Conservation (phyloP, 2,329 filamentous ascomycete species). For the Grosmannia clavigera region DNA sequence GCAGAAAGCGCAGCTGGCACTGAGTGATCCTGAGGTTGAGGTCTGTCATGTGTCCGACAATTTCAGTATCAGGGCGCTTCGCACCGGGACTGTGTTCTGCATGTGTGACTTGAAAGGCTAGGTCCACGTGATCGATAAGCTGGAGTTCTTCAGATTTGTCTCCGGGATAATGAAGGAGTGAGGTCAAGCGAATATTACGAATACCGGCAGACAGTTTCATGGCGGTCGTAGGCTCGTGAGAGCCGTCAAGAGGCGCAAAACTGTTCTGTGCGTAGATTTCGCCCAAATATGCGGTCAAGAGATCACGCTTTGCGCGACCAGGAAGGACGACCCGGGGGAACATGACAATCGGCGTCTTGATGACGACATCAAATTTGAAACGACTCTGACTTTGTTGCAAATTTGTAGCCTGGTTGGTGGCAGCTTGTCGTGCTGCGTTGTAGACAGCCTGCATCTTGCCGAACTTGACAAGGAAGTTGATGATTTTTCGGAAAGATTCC, state of each 20-base stretch:
- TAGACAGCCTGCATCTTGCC: slow-evolving; percentile 99
- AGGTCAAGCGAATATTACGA: slow-evolving; percentile 81
- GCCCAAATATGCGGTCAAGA: slow-evolving; percentile 84
- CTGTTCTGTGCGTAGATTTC: slow-evolving; percentile 96
- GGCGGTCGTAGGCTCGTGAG: slow-evolving; percentile 57
- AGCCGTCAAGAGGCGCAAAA: slow-evolving; percentile 75
- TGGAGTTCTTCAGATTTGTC: slow-evolving; percentile 73
- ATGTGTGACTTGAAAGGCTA: slow-evolving; percentile 86
- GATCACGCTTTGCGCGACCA: slow-evolving; percentile 60
- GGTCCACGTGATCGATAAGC: slow-evolving; percentile 92
- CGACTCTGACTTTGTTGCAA: slow-evolving; percentile 82
- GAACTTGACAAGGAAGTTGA: slow-evolving; percentile 96
- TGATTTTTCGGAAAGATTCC: slow-evolving; percentile 94
- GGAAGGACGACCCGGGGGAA: slow-evolving; percentile 72
- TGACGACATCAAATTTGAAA: slow-evolving; percentile 84
- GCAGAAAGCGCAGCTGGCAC: slow-evolving; percentile 76
- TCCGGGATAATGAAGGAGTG: slow-evolving; percentile 69
- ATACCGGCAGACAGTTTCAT: slow-evolving; percentile 90
- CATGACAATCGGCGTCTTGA: slow-evolving; percentile 91
- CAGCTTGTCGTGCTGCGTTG: slow-evolving; percentile 90
- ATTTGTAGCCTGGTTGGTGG: slow-evolving; percentile 84
- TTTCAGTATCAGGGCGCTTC: slow-evolving; percentile 79
- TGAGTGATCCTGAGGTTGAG: slow-evolving; percentile 84
- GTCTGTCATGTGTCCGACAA: slow-evolving; percentile 85
- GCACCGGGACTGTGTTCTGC: slow-evolving; percentile 68